Percentiles rank a stretch among this genome's conserved stretches.
These are phyloP conservation scores for Calonectria pseudoturangicola DNA, from an alignment of 2,329 filamentous ascomycete species.

Conservation along the genomic window DNA sequence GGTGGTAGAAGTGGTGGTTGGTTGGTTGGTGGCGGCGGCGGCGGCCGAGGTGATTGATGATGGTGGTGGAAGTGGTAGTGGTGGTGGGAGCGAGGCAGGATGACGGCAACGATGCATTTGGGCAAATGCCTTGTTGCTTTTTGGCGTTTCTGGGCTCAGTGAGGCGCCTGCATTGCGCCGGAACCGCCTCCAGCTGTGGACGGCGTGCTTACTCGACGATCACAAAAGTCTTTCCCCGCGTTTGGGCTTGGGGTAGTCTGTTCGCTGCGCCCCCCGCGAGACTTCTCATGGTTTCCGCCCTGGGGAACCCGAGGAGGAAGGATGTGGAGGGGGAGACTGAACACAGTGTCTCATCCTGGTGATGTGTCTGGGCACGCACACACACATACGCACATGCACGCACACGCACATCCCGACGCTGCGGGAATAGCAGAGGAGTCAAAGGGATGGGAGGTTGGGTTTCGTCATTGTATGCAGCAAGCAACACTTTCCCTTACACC, in stretches of 20 bases:
- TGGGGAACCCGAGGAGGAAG: background rate
- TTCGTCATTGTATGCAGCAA: background rate
- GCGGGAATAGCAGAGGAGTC: background rate
- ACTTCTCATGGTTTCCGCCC: background rate
- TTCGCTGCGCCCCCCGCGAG: background rate
- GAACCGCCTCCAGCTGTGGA: background rate
- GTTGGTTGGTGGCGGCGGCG: background rate
- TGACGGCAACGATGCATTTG: background rate
- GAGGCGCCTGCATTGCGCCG: background rate
- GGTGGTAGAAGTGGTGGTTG: background rate
- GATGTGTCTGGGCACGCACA: background rate
- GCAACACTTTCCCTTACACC: no score
- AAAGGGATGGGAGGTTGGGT: background rate
- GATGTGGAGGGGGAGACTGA: conserved; percentile 1
- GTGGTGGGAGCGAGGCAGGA: background rate
- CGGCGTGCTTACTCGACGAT: no score
- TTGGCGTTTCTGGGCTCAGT: background rate
- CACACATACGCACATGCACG: no score
- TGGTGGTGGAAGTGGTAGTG: background rate
- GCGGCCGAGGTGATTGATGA: background rate
- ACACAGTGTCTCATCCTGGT: conserved; percentile 18
- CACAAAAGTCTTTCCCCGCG: no score
- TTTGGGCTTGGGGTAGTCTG: background rate
- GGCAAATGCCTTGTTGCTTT: background rate
- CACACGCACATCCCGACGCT: background rate